Evolutionary conservation across 371 early-diverging fungal species (phyloP), one percentile per base, ranked within the genome.

Genomic region (Dipsacomyces acuminosporus): DNA sequence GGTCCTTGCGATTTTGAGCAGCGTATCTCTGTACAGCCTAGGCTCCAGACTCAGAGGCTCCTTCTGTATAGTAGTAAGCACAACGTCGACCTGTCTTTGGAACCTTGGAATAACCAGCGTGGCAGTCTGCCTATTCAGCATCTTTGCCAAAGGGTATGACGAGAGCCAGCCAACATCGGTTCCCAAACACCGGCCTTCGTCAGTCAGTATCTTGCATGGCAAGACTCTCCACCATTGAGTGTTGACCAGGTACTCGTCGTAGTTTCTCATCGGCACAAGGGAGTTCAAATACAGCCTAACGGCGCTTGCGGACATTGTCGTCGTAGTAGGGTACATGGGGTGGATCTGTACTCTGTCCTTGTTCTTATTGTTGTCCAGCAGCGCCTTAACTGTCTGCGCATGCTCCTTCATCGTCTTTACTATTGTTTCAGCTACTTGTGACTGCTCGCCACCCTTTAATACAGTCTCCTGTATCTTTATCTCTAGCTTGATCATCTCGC

Each of bases 31-130:
- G 45, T 75, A 75, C 30, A 75, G 48, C 1, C 72, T 56, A 17
- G 75, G 73, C 49, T 75, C 74, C n/a, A 74, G 48, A 18, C 67
- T 72, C 45, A 74, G 48, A 33, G 72, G 71, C 47, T 75, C 74
- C 38, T 67, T 75, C 23, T 60, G 51, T 23, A 74, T 56, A 0
- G 76, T 72, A 9, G 55, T 33, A 24, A 62, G 40, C 11, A 75
- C 71, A 4, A 74, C 54, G 22, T 75, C 70, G 23, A 76, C 40
- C 50, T 76, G 76, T 3, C 69, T 57, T 20, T 51, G 64, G 48
- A 75, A 54, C 11, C 76, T 55, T 20, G 76, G 76, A 4, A 62
- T 63, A 0, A 75, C 70, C 0, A 75, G 48, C 18, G 53, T 47
- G 0, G 57, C 55, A 2, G 76, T 43, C 66, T 75, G 76, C 14